Evolutionary conservation across 2,329 filamentous ascomycete genomes (phyloP), one percentile per base, ranked within the genome.

Genomic region (Aquanectria penicillioides): DNA sequence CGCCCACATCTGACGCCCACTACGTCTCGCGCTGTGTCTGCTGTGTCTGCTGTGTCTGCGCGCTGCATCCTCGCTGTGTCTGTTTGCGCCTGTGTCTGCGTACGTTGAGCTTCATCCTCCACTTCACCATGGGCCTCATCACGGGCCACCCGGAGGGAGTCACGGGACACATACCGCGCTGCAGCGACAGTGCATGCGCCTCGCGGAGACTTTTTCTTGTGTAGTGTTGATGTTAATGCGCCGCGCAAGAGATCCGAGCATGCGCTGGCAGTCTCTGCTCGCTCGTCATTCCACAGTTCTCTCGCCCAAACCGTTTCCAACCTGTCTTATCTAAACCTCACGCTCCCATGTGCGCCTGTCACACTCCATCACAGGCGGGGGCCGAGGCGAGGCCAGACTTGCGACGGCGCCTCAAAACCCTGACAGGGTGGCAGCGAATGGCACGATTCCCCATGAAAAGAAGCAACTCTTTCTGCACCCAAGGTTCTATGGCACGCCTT

Each of bases 381-480:
- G 34, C 25, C 44, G 44, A 49, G 48, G 23, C 43, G 36, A 50
- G 25, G 26, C 34, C 26, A 52, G 48, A 46, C 48, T 46, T 47
- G 47, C 47, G 23, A 44, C 33, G 29, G 28, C 47, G 33, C 25
- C 31, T 11, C 46, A 13, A 46, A 33, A 29, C 26, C 46, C 40
- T 43, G 52, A 17, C 44, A 41, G 20, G 23, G 48, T 52, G 34
- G 34, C 17, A 61, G 53, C 49, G 50, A 63, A 68, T 69, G 59
- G 67, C 67, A 69, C 66, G 59, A 68, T 65, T 64, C 36, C 34
- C 61, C 17, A 49, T 53, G 43, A 22, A 46, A n/a, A 63, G 34
- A 68, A 61, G 65, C 57, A 68, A 67, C 46, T 50, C 59, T 57
- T 57, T 41, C 60, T 68, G 59, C 58, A 64, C 33, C 59, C 63